phyloP scores from a whole-genome alignment of 305 asterid genomes.

The Fraxinus sp. region DNA sequence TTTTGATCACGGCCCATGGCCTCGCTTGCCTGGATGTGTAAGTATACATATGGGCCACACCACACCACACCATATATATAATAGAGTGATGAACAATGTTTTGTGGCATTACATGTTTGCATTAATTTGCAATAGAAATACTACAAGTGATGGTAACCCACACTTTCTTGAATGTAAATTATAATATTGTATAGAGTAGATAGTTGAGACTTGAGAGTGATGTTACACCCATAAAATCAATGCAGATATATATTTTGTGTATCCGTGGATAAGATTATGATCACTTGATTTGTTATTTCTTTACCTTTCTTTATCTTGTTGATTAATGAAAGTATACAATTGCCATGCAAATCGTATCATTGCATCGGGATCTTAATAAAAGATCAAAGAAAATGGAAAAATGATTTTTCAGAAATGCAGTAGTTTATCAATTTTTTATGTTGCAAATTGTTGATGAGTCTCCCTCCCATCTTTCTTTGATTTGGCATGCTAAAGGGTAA shows the following conservation, averaged over 20 bases:
- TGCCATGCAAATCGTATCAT: background rate
- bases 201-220: background rate
- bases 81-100: background rate
- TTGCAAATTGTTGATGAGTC: background rate
- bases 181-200: background rate
- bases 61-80: background rate
- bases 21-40: slow-evolving; percentile 64
- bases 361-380: background rate
- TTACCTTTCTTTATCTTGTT: background rate
- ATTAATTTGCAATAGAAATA: background rate
- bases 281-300: background rate
- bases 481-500: background rate
- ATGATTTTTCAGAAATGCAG: background rate
- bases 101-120: background rate
- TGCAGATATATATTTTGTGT: background rate
- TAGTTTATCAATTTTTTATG: background rate
- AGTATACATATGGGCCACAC: background rate
- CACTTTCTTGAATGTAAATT: background rate
- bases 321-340: background rate
- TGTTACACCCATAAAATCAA: background rate
- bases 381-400: background rate
- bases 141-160: background rate
- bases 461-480: background rate
- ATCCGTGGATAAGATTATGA: background rate
- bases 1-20: slow-evolving; percentile 79